Evolutionary conservation across 306 rosid genomes (phyloP).

Genomic region (Delonix regia): DNA sequence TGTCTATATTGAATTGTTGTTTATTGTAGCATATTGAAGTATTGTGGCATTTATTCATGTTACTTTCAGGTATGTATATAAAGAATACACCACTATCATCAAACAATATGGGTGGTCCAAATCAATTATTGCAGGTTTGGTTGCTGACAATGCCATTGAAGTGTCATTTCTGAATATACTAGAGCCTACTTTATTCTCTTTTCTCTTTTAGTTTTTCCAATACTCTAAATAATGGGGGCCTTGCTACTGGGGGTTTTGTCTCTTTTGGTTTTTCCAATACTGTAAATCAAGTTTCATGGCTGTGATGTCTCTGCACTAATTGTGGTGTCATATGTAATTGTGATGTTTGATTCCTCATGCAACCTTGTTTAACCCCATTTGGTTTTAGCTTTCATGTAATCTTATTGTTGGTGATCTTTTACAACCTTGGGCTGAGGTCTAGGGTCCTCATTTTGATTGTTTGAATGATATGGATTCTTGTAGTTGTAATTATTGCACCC

Average conservation of each 20-base stretch:
- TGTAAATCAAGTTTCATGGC: conserved; percentile 8
- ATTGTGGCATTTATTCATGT: conserved; percentile 23
- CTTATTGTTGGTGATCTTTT: conserved; percentile 7
- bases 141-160: conserved; percentile 35
- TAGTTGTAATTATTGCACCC: not conserved
- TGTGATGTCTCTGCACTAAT: conserved; percentile 17
- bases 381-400: conserved; percentile 10
- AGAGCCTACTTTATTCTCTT: conserved; percentile 1
- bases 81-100: conserved; percentile 70
- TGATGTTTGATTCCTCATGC: conserved; percentile 4
- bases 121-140: conserved; percentile 73
- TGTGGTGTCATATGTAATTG: not conserved
- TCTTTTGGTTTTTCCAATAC: not conserved
- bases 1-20: conserved; percentile 22
- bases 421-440: conserved; percentile 19
- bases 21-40: conserved; percentile 18
- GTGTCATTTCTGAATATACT: conserved; percentile 16
- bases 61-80: conserved; percentile 61
- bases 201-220: conserved; percentile 11
- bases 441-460: conserved; percentile 30
- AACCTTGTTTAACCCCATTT: conserved; percentile 19
- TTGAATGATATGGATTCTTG: conserved; percentile 27
- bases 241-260: conserved; percentile 10
- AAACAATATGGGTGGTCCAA: conserved; percentile 64
- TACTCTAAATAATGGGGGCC: conserved; percentile 13